Evolutionary conservation across 768 basidiomycete species (phyloP).

Genomic region (Trichaptum fuscoviolaceum): DNA sequence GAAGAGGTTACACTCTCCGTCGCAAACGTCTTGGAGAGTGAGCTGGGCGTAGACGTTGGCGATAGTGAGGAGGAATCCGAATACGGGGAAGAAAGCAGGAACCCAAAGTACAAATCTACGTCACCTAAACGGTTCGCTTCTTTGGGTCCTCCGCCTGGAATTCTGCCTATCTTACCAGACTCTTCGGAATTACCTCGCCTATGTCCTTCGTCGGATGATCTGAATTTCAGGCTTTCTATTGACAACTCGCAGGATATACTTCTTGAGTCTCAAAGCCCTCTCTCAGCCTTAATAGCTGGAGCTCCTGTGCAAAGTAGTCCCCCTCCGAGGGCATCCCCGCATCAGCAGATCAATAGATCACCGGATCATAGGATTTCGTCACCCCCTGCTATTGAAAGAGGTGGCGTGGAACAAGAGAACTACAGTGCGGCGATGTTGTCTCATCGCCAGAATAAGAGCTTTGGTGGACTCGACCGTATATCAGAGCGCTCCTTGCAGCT

Average conservation of each 20-base stretch:
- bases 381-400: neutral
- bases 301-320: neutral
- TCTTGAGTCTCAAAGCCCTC: neutral
- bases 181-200: neutral
- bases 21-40: neutral
- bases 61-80: neutral
- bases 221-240: neutral
- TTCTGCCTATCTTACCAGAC: neutral
- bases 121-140: neutral
- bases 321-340: neutral
- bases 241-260: neutral
- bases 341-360: neutral
- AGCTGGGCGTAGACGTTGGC: conserved; percentile 2
- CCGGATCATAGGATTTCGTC: neutral
- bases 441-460: neutral
- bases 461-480: neutral
- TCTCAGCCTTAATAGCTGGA: neutral
- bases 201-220: neutral
- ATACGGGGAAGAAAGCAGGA: neutral
- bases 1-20: conserved; percentile 1
- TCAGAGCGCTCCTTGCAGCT: neutral
- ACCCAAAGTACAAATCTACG: neutral
- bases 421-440: neutral
- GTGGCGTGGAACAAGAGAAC: neutral
- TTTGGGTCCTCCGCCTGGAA: neutral